Conservation (phyloP, 2,329 filamentous ascomycete species). For the Aspergillus carbonarius region DNA sequence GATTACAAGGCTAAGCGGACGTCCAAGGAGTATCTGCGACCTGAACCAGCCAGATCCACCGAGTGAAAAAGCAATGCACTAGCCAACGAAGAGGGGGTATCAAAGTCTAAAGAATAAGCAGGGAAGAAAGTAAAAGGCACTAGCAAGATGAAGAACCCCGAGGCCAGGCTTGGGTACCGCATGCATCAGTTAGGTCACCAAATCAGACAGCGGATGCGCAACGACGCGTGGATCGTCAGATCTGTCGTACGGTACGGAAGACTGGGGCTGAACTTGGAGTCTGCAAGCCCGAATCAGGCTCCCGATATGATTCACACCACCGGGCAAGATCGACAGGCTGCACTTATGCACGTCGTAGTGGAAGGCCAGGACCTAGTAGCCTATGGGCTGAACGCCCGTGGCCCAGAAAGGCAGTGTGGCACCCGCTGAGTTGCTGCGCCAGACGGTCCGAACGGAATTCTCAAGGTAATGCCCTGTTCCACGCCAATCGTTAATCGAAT, state of each 20-base stretch:
- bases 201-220: constrained; percentile 11
- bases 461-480: constrained; percentile 5
- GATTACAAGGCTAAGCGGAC: constrained; percentile 9
- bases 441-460: constrained; percentile 7
- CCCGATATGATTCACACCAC: constrained; percentile 13
- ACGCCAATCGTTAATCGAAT: constrained; percentile 9
- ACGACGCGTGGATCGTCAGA: constrained; percentile 17
- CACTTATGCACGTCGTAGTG: constrained; percentile 35
- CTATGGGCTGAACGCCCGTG: constrained; percentile 26
- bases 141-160: constrained; percentile 1
- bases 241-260: constrained; percentile 15
- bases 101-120: constrained; percentile 10
- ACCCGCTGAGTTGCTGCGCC: constrained; percentile 12
- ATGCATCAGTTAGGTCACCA: constrained; percentile 15
- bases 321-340: constrained; percentile 30
- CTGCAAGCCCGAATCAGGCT: constrained; percentile 11
- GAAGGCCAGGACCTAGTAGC: constrained; percentile 23
- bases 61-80: constrained; percentile 22
- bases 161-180: constrained; percentile 13
- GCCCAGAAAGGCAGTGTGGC: constrained; percentile 22
- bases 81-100: constrained; percentile 17
- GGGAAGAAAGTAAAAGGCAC: constrained; percentile 3
- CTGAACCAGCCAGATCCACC: constrained; percentile 33
- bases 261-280: constrained; percentile 16
- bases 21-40: constrained; percentile 13